Evolutionary conservation across 106 monocot genomes (phyloP).

Genomic region (Allium fistulosum): DNA sequence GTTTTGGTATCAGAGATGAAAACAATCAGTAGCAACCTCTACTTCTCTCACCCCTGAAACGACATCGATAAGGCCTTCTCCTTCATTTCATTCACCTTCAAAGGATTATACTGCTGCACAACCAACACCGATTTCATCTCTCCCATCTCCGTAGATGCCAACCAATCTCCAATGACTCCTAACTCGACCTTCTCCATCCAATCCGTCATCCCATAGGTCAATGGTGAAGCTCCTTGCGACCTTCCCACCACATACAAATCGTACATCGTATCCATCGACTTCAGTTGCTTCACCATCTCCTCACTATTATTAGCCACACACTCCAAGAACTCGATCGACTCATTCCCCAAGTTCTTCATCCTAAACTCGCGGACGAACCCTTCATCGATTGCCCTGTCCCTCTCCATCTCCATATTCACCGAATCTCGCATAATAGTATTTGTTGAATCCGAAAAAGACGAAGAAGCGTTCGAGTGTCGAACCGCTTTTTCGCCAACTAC

Average conservation of each 20-base stretch:
- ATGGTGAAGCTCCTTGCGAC: slow-evolving; percentile 17
- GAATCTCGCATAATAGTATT: neutral
- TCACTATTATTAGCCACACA: slow-evolving; percentile 39
- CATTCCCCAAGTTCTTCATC: slow-evolving; percentile 10
- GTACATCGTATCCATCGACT: slow-evolving; percentile 20
- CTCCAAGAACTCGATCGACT: slow-evolving; percentile 36
- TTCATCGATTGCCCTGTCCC: slow-evolving; percentile 35
- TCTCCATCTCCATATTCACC: neutral
- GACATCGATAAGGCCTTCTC: no score
- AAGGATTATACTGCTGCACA: slow-evolving; percentile 37
- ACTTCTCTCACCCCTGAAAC: no score
- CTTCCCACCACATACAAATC: slow-evolving; percentile 61
- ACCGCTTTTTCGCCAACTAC: neutral
- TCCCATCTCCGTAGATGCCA: slow-evolving; percentile 49
- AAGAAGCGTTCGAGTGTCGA: neutral
- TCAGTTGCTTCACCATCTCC: slow-evolving; percentile 46
- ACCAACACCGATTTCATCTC: slow-evolving; percentile 45
- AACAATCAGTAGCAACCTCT: no score
- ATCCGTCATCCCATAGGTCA: slow-evolving; percentile 38
- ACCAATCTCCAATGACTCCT: slow-evolving; percentile 51
- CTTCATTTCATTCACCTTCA: no score
- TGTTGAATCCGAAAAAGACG: neutral
- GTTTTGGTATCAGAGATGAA: no score
- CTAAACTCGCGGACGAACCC: slow-evolving; percentile 52
- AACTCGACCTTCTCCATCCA: slow-evolving; percentile 56